Base-by-base conservation (phyloP, 768 basidiomycete species). In the Panellus pusillus region DNA sequence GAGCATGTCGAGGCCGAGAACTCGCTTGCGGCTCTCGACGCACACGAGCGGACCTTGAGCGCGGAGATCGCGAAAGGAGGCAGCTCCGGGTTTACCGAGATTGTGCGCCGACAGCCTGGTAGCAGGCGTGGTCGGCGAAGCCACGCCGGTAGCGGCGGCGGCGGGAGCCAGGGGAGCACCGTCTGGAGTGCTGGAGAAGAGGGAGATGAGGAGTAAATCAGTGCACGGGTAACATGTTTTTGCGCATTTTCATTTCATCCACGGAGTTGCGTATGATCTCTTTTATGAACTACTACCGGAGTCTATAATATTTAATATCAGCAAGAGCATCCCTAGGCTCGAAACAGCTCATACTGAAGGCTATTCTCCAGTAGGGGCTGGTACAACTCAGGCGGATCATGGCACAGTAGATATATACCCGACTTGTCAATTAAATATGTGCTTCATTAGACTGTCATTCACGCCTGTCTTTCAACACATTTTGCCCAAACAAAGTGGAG, bases 111-210 rank as follows among this genome's bases (percentile, higher is more conserved):
- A 43, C 74, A 74, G 39, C 70, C 76, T 9, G 74, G 79, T 28
- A 79, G 85, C 52, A 77, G 87, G 65, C 78, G 84, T 57, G 82
- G 82, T 50, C 72, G 79, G 44, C 75, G 79, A 55, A 86, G 84
- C 57, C 78, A 67, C 19, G 81, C 83, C 36, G 87, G 85, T 8
- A 87, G 86, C 57, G 81, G 82, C 35, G 85, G 83, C 60, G 84
- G 80, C 11, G 47, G 50, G 6, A 42, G 54, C 31, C 49, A 57
- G 13, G 59, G 59, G 35, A 89, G 88, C 68, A 93, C 91, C 1
- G 87, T 93, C 27, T 93, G 87, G 86, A 92, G 91, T 66, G 90
- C 90, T 46, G 90, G 90, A 29, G 84, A 75, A 44, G 73, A 79
- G 24, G 83, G 74, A 40, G 81, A 84, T 37, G 74, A 73, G 31